Base-by-base conservation (phyloP, 140 eudicot genomes). In the Erigeron philadelphicus region DNA sequence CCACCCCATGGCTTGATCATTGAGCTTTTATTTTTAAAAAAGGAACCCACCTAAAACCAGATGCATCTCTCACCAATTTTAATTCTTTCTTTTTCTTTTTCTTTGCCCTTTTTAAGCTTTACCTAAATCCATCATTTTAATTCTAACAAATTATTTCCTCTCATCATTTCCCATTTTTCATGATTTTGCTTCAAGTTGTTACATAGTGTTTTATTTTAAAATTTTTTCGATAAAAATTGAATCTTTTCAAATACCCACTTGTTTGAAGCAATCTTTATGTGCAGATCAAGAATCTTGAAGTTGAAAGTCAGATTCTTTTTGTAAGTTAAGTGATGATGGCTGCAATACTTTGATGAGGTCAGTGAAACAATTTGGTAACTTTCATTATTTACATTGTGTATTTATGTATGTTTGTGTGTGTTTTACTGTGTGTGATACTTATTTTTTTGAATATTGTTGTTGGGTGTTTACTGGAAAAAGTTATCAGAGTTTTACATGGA, bases 31-130 rank as follows among this genome's bases (percentile, higher is more conserved):
- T 50, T 50, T 60, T 6, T 13, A 40, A 40, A 69, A 68, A 61
- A 50, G 70, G 42, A 59, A 41, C 49, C 31, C 60, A 56, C 16
- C 58, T 11, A 53, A 21, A 53, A 75, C 69, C 79, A 59, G 57
- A 75, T 75, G 69, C 79, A 75, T 74, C 72, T 45, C 40, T 53
- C 78, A 49, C 35, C 42, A 47, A 38, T 59, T 68, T 68, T 16
- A 61, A 49, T 60, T 68, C 45, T 45, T 15, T 66, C 44, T 6
- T n/a, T 60, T 75, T 67, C 61, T 68, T 21, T 59, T 43, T 40
- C 46, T 71, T 71, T 58, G 46, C 8, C n/a, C 64, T 47, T 69
- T 69, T 75, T 60, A 15, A 48, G 19, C 75, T 75, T 67, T 75
- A 59, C 80, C 48, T 46, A 47, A 9, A 65, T 25, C 38, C 57